phyloP scores from a whole-genome alignment of 1,284 basidiomycete genomes.

The Melampsora americana region DNA sequence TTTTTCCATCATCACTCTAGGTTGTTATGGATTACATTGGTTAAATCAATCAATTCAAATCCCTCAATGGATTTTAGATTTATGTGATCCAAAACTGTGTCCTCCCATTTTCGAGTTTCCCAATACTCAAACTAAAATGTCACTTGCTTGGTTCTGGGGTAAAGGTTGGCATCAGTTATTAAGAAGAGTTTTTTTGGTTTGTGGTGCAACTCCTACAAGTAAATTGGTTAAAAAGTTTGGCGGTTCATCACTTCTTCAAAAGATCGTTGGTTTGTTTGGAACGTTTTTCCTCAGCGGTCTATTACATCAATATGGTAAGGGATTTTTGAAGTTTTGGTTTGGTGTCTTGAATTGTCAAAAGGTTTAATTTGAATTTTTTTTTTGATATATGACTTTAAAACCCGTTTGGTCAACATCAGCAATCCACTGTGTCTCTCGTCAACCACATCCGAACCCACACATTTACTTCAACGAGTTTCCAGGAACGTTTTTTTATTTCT shows the following conservation, averaged over 20 bases:
- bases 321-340: neutral
- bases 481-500: conserved; percentile 26
- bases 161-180: conserved; percentile 57
- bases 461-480: conserved; percentile 6
- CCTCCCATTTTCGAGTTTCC: conserved; percentile 57
- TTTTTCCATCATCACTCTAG: conserved; percentile 2
- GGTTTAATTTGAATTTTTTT: no score
- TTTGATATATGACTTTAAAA: no score
- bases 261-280: conserved; percentile 6
- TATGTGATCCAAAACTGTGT: conserved; percentile 9
- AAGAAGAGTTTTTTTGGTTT: conserved; percentile 18
- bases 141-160: conserved; percentile 60
- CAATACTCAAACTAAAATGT: conserved; percentile 57
- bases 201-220: conserved; percentile 11
- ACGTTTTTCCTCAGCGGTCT: conserved; percentile 26
- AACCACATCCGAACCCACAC: conserved; percentile 18
- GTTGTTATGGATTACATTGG: conserved; percentile 10
- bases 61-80: conserved; percentile 19
- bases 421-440: conserved; percentile 10
- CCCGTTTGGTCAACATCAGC: neutral
- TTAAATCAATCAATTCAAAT: neutral
- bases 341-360: no score
- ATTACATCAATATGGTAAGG: conserved; percentile 33
- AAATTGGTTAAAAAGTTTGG: conserved; percentile 10
- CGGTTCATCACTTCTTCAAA: conserved; percentile 4